Percentiles rank a stretch among this genome's conserved stretches.
Conservation (phyloP, 2,329 filamentous ascomycete species). For the Emericellopsis cladophorae region DNA sequence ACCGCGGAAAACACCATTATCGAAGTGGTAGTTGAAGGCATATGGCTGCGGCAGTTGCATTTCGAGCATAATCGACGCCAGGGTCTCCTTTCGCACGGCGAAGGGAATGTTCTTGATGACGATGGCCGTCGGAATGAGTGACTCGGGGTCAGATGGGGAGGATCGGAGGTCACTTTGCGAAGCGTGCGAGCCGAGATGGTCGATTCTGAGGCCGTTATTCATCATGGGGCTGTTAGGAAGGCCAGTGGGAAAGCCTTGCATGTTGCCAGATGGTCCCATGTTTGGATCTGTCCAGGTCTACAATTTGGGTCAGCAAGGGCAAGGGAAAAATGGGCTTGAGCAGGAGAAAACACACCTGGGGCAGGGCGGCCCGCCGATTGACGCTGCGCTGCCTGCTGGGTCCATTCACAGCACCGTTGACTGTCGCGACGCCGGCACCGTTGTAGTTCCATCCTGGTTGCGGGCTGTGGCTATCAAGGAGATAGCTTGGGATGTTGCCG, state of each 20-base stretch:
- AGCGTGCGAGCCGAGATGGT: slow-evolving; percentile 24
- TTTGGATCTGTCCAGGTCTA: slow-evolving; percentile 40
- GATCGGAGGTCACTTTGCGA: slow-evolving; percentile 27
- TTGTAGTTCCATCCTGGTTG: slow-evolving; percentile 73
- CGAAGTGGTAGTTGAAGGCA: slow-evolving; percentile 99
- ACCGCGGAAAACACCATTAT: slow-evolving; percentile 92
- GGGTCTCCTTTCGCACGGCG: slow-evolving; percentile 91
- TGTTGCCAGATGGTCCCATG: slow-evolving; percentile 26
- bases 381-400: slow-evolving; percentile 42
- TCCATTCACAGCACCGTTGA: slow-evolving; percentile 53
- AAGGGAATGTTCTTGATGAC: slow-evolving; percentile 99
- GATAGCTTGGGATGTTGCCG: slow-evolving; percentile 31
- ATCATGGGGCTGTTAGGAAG: slow-evolving; percentile 22
- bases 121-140: slow-evolving; percentile 94
- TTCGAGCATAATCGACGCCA: slow-evolving; percentile 87
- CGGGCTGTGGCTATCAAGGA: slow-evolving; percentile 46
- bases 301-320: slow-evolving; percentile 3
- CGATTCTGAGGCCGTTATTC: slow-evolving; percentile 29
- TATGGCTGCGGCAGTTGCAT: slow-evolving; percentile 90
- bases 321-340: not conserved
- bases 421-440: slow-evolving; percentile 51
- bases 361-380: slow-evolving; percentile 50
- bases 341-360: slow-evolving; percentile 47
- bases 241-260: slow-evolving; percentile 20
- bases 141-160: slow-evolving; percentile 48